A percentile compares a stretch with the other conserved stretches of the same genome.
phyloP scores from a whole-genome alignment of 257 asterid genomes.

The Fraxinus excelsior region DNA sequence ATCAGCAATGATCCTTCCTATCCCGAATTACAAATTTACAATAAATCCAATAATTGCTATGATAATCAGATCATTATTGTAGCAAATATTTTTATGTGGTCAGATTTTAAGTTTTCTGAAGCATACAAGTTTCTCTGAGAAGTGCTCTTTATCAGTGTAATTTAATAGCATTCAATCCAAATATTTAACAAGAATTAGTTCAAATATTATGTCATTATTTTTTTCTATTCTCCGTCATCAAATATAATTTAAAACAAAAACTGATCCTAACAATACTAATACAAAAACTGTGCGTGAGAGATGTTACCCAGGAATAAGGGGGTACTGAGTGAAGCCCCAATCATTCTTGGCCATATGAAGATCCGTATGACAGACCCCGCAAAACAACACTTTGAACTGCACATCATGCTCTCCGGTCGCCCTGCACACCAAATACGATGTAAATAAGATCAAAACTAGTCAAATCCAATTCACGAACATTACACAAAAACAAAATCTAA shows the following conservation, averaged over 20 bases:
- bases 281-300: neutral
- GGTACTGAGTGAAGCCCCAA: slow-evolving; percentile 51
- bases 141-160: too few species aligned
- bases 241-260: neutral
- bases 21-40: too few species aligned
- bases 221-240: neutral
- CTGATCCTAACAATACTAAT: neutral
- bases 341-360: slow-evolving; percentile 52
- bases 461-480: neutral
- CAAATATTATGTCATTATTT: neutral
- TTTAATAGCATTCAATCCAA: neutral
- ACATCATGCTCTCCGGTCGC: slow-evolving; percentile 45
- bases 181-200: neutral
- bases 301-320: slow-evolving; percentile 53
- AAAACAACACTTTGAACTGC: slow-evolving; percentile 51
- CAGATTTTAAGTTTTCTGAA: too few species aligned
- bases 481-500: too few species aligned
- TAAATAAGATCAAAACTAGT: neutral
- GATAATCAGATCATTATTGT: too few species aligned
- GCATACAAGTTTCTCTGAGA: too few species aligned
- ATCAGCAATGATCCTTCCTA: too few species aligned
- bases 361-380: slow-evolving; percentile 59
- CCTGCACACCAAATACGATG: slow-evolving; percentile 20
- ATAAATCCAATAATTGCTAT: too few species aligned
- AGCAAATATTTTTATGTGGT: too few species aligned